Evolutionary conservation across 345 rosid species (phyloP).

Genomic region (Aquilaria yunnanensis): DNA sequence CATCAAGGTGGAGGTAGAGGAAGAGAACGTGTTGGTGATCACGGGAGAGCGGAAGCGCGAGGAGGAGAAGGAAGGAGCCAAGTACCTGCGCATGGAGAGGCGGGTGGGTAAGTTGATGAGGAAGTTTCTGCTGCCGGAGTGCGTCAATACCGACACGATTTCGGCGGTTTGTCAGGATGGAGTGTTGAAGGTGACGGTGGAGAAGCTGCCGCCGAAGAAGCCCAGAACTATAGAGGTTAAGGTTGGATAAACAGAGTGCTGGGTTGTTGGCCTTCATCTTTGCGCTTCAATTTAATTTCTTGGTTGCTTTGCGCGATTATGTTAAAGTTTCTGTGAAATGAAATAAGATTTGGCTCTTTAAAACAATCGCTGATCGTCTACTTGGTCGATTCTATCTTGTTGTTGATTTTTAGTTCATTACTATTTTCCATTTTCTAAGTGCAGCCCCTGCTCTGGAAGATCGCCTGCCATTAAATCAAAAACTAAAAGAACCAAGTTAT

Average conservation of each 20-base stretch:
- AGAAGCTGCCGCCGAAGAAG: slow-evolving; percentile 55
- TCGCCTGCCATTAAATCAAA: too few species aligned
- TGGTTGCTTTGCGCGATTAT: too few species aligned
- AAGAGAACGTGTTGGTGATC: slow-evolving; percentile 42
- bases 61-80: slow-evolving; percentile 46
- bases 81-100: slow-evolving; percentile 62
- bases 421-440: too few species aligned
- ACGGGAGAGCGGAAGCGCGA: slow-evolving; percentile 55
- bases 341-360: too few species aligned
- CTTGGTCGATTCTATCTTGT: too few species aligned
- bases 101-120: slow-evolving; percentile 51
- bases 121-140: slow-evolving; percentile 54
- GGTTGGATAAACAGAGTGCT: slow-evolving; percentile 26
- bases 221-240: slow-evolving; percentile 45
- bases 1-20: slow-evolving; percentile 60
- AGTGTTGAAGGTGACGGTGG: slow-evolving; percentile 45
- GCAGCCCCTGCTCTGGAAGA: too few species aligned
- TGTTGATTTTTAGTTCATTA: too few species aligned
- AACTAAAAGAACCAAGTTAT: too few species aligned
- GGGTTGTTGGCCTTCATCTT: neutral
- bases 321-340: too few species aligned
- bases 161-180: slow-evolving; percentile 51
- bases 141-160: slow-evolving; percentile 38
- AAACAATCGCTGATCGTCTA: too few species aligned
- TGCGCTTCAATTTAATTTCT: too few species aligned